Conservation (phyloP, 176 grass and related monocot genomes). For the Juncus inflexus region DNA sequence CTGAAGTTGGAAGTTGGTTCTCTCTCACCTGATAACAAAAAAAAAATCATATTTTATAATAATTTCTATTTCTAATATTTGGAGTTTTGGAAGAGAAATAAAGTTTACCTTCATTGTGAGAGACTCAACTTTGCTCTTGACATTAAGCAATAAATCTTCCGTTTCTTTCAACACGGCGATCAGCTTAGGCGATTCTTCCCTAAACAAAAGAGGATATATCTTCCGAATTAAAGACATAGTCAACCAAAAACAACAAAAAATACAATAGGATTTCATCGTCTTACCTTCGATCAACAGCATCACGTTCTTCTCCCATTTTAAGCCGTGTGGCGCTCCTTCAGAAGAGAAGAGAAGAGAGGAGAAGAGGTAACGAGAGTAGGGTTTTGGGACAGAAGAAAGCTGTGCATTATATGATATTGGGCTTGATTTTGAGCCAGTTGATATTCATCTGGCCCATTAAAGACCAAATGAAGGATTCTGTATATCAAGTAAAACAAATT, state of each 20-base stretch:
- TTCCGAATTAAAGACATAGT: background rate
- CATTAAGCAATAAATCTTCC: conserved; percentile 66
- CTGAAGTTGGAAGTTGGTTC: conserved; percentile 53
- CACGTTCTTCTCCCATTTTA: conserved; percentile 1
- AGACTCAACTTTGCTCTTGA: conserved; percentile 53
- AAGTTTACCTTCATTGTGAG: conserved; percentile 50
- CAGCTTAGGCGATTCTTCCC: conserved; percentile 52
- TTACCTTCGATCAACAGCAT: background rate
- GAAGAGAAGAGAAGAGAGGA: too few species aligned
- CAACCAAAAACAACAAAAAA: background rate
- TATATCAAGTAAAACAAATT: too few species aligned
- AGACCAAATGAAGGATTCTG: too few species aligned
- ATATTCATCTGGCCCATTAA: too few species aligned
- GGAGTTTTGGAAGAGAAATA: background rate
- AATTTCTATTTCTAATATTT: background rate
- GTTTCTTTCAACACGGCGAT: conserved; percentile 67
- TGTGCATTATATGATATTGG: too few species aligned
- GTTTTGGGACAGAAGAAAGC: too few species aligned
- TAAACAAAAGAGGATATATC: background rate
- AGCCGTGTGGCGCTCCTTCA: too few species aligned
- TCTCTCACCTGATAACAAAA: conserved; percentile 49
- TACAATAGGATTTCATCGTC: background rate
- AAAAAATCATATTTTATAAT: background rate
- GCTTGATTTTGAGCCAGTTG: too few species aligned
- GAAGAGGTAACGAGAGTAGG: too few species aligned